A percentile compares a stretch with the other conserved stretches of the same genome.
Conservation (phyloP, 2,329 filamentous ascomycete genomes). For the Curvularia hawaiiensis region DNA sequence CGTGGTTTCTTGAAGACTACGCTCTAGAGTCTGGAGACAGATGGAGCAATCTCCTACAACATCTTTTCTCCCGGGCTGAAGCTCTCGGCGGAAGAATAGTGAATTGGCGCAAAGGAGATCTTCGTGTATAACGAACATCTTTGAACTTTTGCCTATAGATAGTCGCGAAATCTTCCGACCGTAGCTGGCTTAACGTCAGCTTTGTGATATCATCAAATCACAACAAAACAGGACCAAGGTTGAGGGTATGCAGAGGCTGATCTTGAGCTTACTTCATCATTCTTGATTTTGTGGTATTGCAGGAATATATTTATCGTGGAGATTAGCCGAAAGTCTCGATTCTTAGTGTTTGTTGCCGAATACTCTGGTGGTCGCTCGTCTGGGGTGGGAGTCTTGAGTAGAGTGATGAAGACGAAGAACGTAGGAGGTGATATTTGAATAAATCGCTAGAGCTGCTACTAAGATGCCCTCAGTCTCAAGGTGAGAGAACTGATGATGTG, state of each 20-base stretch:
- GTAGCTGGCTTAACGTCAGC: background rate
- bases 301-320: background rate
- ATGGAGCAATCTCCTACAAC: background rate
- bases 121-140: background rate
- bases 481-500: background rate
- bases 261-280: background rate
- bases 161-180: background rate
- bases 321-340: background rate
- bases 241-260: background rate
- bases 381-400: no score
- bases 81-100: background rate
- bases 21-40: background rate
- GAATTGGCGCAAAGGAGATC: conserved; percentile 4
- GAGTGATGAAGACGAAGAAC: background rate
- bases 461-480: background rate
- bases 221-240: background rate
- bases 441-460: background rate
- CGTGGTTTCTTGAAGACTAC: background rate
- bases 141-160: background rate
- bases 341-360: background rate
- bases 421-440: background rate
- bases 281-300: background rate
- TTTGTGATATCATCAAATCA: background rate
- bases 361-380: background rate
- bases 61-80: background rate